Base-by-base conservation (phyloP, 139 green algal species). In the Eudorina sp. region DNA sequence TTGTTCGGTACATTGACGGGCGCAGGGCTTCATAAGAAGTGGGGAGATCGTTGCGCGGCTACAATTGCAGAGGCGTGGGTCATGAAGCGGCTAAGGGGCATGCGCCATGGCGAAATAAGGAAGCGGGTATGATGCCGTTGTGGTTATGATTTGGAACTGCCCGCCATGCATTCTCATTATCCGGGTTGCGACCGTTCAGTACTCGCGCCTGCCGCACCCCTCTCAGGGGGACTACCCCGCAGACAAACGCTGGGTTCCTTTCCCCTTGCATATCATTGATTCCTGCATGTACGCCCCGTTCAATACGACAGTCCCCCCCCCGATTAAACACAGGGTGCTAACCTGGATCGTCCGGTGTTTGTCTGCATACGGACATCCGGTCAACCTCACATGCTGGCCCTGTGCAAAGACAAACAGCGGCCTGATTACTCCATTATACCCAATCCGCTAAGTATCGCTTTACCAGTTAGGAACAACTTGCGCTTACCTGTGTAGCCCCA, bases 271-370 rank as follows among this genome's bases (percentile, higher is more conserved):
- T 23, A 79, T 11, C 18, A 5, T 9, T 41, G 16, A 18, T 53
- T 1, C 40, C 69, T 31, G 6, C 14, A 68, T 36, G 58, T 21
- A 68, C n/a, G 6, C n/a, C 19, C 58, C 58, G 16, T 68, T n/a
- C 9, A 31, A 21, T 21, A 68, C n/a, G n/a, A n/a, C n/a, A n/a
- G n/a, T n/a, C n/a, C n/a, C n/a, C n/a, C n/a, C n/a, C n/a, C n/a
- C n/a, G n/a, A n/a, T n/a, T n/a, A n/a, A n/a, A n/a, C n/a, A n/a
- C n/a, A n/a, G n/a, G n/a, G n/a, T n/a, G n/a, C 40, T 79, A 9
- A 84, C 77, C 77, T 72, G 77, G 77, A 55, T 84, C 77, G 53
- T 72, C 53, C 36, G 16, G 53, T 19, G 77, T 72, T 34, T 72
- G 53, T 9, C 53, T 38, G 53, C 77, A 84, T 16, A 53, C 53